phyloP scores from a whole-genome alignment of 2,329 filamentous ascomycete genomes.

The Talaromyces albobiverticillius region DNA sequence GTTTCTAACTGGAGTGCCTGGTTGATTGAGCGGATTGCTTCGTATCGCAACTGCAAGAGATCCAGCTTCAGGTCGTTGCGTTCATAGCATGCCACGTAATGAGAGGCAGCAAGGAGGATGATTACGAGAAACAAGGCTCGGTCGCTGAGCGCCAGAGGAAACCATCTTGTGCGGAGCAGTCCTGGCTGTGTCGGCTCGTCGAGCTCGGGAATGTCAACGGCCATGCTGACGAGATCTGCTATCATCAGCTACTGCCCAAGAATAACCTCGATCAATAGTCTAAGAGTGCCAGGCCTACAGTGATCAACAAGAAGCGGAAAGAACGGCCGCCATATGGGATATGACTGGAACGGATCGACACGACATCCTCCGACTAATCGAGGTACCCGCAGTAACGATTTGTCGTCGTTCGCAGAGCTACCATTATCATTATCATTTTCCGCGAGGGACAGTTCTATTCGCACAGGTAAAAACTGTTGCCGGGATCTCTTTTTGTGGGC shows the following conservation, averaged over 20 bases:
- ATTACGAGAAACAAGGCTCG: constrained; percentile 40
- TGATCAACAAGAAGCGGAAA: constrained; percentile 31
- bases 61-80: constrained; percentile 21
- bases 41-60: constrained; percentile 43
- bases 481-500: constrained; percentile 6
- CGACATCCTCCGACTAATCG: constrained; percentile 24
- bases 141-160: constrained; percentile 43
- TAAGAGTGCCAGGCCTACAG: constrained; percentile 23
- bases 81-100: constrained; percentile 33
- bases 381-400: constrained; percentile 16
- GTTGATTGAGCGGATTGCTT: constrained; percentile 47
- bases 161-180: constrained; percentile 38
- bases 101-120: constrained; percentile 41
- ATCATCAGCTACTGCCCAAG: constrained; percentile 6
- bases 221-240: constrained; percentile 36
- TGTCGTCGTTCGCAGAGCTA: no score
- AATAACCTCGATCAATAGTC: neutral
- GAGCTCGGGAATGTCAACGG: constrained; percentile 42
- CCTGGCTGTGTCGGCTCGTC: constrained; percentile 32
- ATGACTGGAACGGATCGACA: constrained; percentile 30
- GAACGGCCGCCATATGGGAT: constrained; percentile 38
- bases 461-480: constrained; percentile 10
- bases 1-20: constrained; percentile 25
- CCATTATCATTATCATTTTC: neutral
- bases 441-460: constrained; percentile 12